A percentile compares a stretch with the other conserved stretches of the same genome.
Evolutionary conservation across 805 yeast genomes (phyloP).

Genomic region (Pichia pseudocactophila): DNA sequence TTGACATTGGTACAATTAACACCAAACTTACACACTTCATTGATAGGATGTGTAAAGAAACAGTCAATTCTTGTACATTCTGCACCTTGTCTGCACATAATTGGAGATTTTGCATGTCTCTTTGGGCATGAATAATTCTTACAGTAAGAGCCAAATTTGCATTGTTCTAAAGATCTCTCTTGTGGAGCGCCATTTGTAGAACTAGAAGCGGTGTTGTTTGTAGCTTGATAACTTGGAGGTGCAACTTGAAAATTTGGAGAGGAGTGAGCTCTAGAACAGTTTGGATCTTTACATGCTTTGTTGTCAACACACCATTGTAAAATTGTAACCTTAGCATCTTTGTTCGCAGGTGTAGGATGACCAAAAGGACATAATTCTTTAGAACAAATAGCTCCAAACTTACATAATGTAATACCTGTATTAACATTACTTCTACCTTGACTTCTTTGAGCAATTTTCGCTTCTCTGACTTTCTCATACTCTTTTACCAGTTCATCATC

Average conservation of each 20-base stretch:
- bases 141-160: conserved; percentile 72
- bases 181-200: conserved; percentile 1
- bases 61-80: conserved; percentile 76
- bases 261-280: conserved; percentile 74
- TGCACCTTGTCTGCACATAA: conserved; percentile 75
- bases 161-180: conserved; percentile 63
- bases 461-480: conserved; percentile 46
- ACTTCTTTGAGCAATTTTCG: conserved; percentile 14
- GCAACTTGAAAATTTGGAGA: conserved; percentile 43
- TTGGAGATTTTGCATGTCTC: conserved; percentile 71
- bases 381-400: conserved; percentile 66
- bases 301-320: conserved; percentile 73
- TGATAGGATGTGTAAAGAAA: conserved; percentile 71
- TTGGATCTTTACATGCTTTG: conserved; percentile 49
- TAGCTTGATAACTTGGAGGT: conserved; percentile 12
- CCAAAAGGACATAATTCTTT: conserved; percentile 80
- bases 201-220: background rate
- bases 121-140: conserved; percentile 71
- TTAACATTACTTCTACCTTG: conserved; percentile 5
- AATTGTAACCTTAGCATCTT: conserved; percentile 56
- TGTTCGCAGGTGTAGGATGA: conserved; percentile 84
- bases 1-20: conserved; percentile 59
- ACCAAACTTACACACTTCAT: conserved; percentile 75
- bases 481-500: conserved; percentile 67
- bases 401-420: conserved; percentile 54